phyloP scores from a whole-genome alignment of 2,329 filamentous ascomycete species.

The Trichoderma afroharzianum region DNA sequence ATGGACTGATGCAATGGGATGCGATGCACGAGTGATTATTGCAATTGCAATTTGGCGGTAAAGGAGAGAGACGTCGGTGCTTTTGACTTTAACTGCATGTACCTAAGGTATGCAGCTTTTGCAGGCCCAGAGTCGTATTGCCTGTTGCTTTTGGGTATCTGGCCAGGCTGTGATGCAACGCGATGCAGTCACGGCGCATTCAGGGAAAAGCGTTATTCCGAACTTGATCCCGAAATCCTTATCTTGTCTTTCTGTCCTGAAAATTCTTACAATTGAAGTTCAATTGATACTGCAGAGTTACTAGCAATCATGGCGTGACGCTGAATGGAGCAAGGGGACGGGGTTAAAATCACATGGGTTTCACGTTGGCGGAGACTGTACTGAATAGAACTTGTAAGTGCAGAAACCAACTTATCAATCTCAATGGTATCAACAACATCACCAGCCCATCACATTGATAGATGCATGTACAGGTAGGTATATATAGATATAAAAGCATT shows the following conservation, averaged over 20 bases:
- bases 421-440: neutral
- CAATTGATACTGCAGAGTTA: neutral
- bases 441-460: neutral
- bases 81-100: neutral
- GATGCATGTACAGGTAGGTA: neutral
- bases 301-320: neutral
- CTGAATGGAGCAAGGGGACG: neutral
- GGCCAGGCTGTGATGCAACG: neutral
- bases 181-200: neutral
- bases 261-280: neutral
- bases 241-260: neutral
- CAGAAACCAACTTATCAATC: neutral
- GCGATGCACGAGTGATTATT: neutral
- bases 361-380: neutral
- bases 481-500: neutral
- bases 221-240: neutral
- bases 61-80: neutral
- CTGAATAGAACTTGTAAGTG: neutral
- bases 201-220: constrained; percentile 2
- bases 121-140: neutral
- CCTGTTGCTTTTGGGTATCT: neutral
- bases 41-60: neutral
- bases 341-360: neutral
- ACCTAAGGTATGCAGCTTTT: neutral
- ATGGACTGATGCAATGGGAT: neutral